phyloP scores from a whole-genome alignment of 495 filamentous ascomycete species.

The Echria macrotheca region DNA sequence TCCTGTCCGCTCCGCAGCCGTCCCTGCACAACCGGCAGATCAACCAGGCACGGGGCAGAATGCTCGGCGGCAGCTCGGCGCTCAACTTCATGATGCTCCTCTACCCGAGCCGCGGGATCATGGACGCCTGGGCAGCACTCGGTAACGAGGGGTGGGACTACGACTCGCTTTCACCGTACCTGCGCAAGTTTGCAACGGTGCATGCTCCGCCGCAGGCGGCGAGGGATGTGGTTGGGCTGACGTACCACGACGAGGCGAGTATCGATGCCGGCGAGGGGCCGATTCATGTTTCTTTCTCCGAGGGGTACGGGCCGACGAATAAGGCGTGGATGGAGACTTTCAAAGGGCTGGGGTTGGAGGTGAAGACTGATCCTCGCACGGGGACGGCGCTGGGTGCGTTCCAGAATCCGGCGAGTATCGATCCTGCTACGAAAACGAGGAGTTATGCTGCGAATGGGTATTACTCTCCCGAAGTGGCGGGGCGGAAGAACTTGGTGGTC shows the following conservation, averaged over 20 bases:
- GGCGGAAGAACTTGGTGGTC: conserved; percentile 41
- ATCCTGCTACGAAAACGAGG: conserved; percentile 34
- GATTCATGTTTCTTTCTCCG: conserved; percentile 36
- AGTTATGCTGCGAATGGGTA: conserved; percentile 37
- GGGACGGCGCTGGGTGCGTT: conserved; percentile 42
- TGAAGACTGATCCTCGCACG: conserved; percentile 33
- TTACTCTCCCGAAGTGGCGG: conserved; percentile 27
- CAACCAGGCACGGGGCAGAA: conserved; percentile 45
- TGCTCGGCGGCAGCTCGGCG: conserved; percentile 51
- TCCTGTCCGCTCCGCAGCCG: conserved; percentile 37
- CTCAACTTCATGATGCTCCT: conserved; percentile 51
- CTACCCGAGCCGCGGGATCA: conserved; percentile 35
- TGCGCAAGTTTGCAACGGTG: conserved; percentile 37
- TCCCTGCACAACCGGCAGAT: conserved; percentile 30
- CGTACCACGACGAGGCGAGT: conserved; percentile 31
- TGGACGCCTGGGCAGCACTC: conserved; percentile 51
- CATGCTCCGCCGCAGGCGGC: conserved; percentile 24
- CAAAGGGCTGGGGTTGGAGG: conserved; percentile 25
- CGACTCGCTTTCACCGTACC: conserved; percentile 44
- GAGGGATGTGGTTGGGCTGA: conserved; percentile 25
- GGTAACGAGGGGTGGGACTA: conserved; percentile 52
- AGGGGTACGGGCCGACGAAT: conserved; percentile 29
- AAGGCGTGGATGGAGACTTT: conserved; percentile 36
- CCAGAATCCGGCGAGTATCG: conserved; percentile 38
- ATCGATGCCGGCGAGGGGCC: conserved; percentile 32